Evolutionary conservation across 768 basidiomycete genomes (phyloP).

Genomic region (Rickenella mellea): DNA sequence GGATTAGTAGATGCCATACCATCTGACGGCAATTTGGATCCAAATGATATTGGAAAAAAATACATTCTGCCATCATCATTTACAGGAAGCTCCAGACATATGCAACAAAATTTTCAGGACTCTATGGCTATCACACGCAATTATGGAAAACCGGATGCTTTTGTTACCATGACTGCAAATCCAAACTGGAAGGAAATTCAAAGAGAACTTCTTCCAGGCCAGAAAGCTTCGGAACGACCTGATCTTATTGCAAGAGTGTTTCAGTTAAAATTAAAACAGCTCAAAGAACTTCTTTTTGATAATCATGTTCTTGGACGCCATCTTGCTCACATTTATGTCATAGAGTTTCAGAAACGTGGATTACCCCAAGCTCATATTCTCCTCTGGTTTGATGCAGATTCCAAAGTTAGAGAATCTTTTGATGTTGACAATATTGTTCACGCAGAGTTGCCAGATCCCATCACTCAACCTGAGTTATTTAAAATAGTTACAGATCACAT

Average conservation of each 20-base stretch:
- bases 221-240: constrained; percentile 32
- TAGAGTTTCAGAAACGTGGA: constrained; percentile 50
- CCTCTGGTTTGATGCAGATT: constrained; percentile 25
- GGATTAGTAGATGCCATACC: constrained; percentile 23
- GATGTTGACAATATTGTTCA: constrained; percentile 31
- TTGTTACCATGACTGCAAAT: constrained; percentile 46
- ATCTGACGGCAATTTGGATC: constrained; percentile 12
- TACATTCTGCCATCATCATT: constrained; percentile 33
- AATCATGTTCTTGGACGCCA: constrained; percentile 30
- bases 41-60: constrained; percentile 21
- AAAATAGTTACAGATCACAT: constrained; percentile 23
- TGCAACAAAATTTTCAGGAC: constrained; percentile 36
- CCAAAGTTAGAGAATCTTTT: constrained; percentile 24
- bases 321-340: constrained; percentile 37
- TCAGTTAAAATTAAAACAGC: constrained; percentile 25
- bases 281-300: constrained; percentile 24
- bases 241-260: constrained; percentile 40
- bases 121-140: constrained; percentile 32
- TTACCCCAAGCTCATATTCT: constrained; percentile 47
- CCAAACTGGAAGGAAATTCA: constrained; percentile 40
- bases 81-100: constrained; percentile 29
- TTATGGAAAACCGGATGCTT: constrained; percentile 30
- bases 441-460: constrained; percentile 33
- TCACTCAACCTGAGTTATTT: constrained; percentile 27
- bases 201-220: constrained; percentile 25